Conservation (phyloP, 768 basidiomycete genomes). For the Lentinula sp. region DNA sequence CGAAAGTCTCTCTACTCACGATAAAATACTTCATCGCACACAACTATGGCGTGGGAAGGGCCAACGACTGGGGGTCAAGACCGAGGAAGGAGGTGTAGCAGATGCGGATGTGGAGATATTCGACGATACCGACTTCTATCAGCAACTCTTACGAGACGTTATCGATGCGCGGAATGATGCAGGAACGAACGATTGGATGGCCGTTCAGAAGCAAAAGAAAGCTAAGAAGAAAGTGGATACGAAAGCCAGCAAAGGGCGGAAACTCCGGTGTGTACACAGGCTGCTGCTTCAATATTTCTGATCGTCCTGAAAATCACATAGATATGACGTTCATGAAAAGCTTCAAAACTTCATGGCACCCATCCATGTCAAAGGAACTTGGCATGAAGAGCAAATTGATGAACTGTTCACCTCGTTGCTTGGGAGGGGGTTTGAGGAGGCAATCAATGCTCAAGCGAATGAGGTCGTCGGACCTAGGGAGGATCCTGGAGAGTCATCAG, state of each 20-base stretch:
- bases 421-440: conserved; percentile 60
- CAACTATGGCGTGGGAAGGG: conserved; percentile 47
- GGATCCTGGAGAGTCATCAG: conserved; percentile 2
- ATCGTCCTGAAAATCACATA: conserved; percentile 17
- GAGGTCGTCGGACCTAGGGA: conserved; percentile 14
- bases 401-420: conserved; percentile 88
- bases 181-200: conserved; percentile 56
- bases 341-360: conserved; percentile 97
- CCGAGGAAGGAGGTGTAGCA: conserved; percentile 24
- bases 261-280: conserved; percentile 57
- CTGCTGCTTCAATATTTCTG: background rate
- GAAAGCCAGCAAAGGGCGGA: conserved; percentile 92
- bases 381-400: conserved; percentile 97
- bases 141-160: conserved; percentile 84
- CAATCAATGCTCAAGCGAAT: conserved; percentile 18
- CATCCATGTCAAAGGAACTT: conserved; percentile 56
- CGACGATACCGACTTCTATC: conserved; percentile 92
- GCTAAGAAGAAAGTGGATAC: conserved; percentile 90
- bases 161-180: conserved; percentile 61
- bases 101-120: conserved; percentile 47
- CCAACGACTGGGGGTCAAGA: conserved; percentile 32
- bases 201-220: conserved; percentile 60
- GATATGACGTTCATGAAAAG: conserved; percentile 94
- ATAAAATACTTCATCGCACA: conserved; percentile 59
- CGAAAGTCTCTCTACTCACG: conserved; percentile 56